Base-by-base conservation (phyloP, 2,329 filamentous ascomycete genomes). In the Cadophora malorum region DNA sequence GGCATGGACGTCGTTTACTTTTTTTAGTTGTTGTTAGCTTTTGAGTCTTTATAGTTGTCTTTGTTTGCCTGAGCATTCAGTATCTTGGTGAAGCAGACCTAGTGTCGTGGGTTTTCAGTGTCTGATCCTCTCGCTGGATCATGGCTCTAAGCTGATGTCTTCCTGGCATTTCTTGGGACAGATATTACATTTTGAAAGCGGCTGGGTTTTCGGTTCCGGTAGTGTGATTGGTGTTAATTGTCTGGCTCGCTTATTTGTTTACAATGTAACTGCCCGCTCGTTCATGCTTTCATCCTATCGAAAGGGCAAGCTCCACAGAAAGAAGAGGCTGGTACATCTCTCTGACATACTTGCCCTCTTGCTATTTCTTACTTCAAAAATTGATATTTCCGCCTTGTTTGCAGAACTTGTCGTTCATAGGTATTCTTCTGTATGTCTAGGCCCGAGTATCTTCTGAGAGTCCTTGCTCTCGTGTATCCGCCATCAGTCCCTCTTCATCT, bases 231-330 rank as follows among this genome's bases (percentile, higher is more conserved):
- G 41, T 45, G 41, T 16, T 16, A 12, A 16, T 45, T 19, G 4
- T 49, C 45, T 21, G 2, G 10, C 28, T 58, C 55, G 31, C 31
- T 58, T 58, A 12, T 23, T 58, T 58, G 31, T 38, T 58, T 58
- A 21, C 33, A 4, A 35, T 9, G 25, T 0, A 55, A 31, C 53
- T 6, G 28, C 14, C n/a, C 21, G n/a, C 19, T 21, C 19, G 25
- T n/a, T 55, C 25, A 31, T 5, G 25, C 3, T n/a, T n/a, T 49
- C 19, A 10, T 49, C 21, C 19, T n/a, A 8, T 19, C 14, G 3
- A 3, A 16, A 3, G 2, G 41, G 16, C 5, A 45, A 38, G 35
- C 8, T 3, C 8, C 8, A 38, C 35, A 38, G 12, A 38, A 14
- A 38, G 35, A 38, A 38, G 35, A 38, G 4, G 8, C 35, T 38